Evolutionary conservation across 75 land plant species (phyloP), one percentile per base, ranked within the genome.

Genomic region (Selaginella moellendorffii): DNA sequence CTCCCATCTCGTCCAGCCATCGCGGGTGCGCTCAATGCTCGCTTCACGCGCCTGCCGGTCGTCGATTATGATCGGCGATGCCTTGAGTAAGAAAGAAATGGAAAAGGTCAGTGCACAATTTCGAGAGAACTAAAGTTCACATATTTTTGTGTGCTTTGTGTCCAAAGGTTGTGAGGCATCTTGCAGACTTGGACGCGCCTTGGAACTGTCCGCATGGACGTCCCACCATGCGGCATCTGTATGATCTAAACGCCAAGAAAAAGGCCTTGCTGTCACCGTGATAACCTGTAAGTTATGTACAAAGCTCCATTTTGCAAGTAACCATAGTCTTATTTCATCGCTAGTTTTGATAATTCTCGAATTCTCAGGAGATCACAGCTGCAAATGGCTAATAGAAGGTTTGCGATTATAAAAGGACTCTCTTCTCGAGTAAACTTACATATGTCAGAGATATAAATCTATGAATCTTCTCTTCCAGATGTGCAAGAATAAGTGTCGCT

Each of bases 171-270:
- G 61, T 91, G 2, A 65, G 65, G 58, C 81, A 81, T 72, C 75
- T 91, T 71, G 82, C 80, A 28, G 75, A 63, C 2, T 79, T 91
- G 21, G 79, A 74, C 56, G 82, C 97, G n/a, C 97, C 97, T 17
- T 90, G 97, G 97, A 91, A 91, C 62, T 91, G 95, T 68, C 97
- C 95, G 9, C 97, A 91, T 71, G 97, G 97, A 23, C 69, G 97
- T 52, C 97, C 97, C 59, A 91, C 97, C 24, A 91, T 91, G 97
- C 80, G 97, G 0, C 97, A 91, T 71, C 67, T 91, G 69, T 78
- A 74, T 17, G 83, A 85, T 67, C 71, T 91, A 64, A 27, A 63
- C 22, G 29, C 70, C 27, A 9, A 73, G 1, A 61, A 31, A 23
- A 24, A 58, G 69, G 54, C 26, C n/a, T n/a, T n/a, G n/a, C n/a